Percentiles rank a stretch among this genome's conserved stretches.
Conservation (phyloP, 108 stramenopile genomes). For the Mayamaea pseudoterrestris region DNA sequence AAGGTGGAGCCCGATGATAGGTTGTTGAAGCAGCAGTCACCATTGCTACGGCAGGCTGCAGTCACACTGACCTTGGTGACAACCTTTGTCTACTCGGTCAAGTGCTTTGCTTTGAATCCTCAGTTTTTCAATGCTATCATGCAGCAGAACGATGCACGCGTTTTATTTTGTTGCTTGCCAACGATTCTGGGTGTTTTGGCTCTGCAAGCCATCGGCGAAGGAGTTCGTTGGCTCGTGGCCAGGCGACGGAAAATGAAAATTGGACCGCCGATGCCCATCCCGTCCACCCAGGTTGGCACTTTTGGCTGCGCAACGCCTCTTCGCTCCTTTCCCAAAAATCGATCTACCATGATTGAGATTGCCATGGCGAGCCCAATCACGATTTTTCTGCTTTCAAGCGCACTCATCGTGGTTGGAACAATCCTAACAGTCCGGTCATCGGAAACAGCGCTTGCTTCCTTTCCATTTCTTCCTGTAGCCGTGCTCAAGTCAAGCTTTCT, state of each 20-base stretch:
- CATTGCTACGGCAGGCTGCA: too few relatives aligned
- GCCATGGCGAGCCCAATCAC: slow-evolving; percentile 32
- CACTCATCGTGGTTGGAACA: slow-evolving; percentile 17
- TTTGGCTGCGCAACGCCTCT: slow-evolving; percentile 62
- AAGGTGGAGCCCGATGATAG: neutral
- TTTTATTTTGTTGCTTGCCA: slow-evolving; percentile 33
- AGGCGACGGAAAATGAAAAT: slow-evolving; percentile 30
- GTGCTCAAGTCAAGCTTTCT: slow-evolving; percentile 63
- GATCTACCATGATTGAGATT: slow-evolving; percentile 34
- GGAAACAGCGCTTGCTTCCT: slow-evolving; percentile 13
- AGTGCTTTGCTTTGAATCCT: slow-evolving; percentile 49
- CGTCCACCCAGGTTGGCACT: slow-evolving; percentile 32
- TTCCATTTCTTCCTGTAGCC: slow-evolving; percentile 48
- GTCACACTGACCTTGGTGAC: slow-evolving; percentile 31
- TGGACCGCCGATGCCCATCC: slow-evolving; percentile 51
- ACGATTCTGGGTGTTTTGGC: slow-evolving; percentile 44
- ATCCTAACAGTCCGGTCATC: slow-evolving; percentile 18
- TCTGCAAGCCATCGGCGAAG: slow-evolving; percentile 44
- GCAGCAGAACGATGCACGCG: slow-evolving; percentile 29
- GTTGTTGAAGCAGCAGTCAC: neutral
- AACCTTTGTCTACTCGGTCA: slow-evolving; percentile 38
- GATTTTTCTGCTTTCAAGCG: slow-evolving; percentile 12
- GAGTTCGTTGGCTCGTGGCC: slow-evolving; percentile 44
- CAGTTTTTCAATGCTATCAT: slow-evolving; percentile 50
- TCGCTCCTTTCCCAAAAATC: slow-evolving; percentile 50